Evolutionary conservation across 2,329 filamentous ascomycete species (phyloP), one percentile per base, ranked within the genome.

Genomic region (Endoconidiophora polonica): DNA sequence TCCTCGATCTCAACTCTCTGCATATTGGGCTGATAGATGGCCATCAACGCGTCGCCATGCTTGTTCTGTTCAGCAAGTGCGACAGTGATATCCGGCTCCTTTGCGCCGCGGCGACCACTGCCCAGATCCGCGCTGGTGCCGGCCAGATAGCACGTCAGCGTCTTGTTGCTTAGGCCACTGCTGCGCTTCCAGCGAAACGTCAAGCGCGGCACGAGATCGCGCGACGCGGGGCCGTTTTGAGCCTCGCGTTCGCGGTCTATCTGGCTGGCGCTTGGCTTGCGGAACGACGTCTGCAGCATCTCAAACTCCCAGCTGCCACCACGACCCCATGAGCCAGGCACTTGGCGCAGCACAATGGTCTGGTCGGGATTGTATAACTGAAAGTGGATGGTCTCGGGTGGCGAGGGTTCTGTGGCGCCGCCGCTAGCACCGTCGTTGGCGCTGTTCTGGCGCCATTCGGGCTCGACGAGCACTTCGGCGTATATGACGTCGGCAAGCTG

Each of bases 321-420:
- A 54, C 79, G 81, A 54, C 82, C 87, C 82, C 87, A 94, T 54
- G 81, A 79, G 33, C 83, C 81, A 39, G 80, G 73, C 57, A 83
- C 77, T 58, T 80, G 75, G 57, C 74, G 79, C 36, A 96, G 74
- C 1, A 70, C 58, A 18, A 96, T 70, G 57, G 83, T 74, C 63
- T 91, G 86, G 62, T 96, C 90, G 0, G 91, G 91, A 61, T 94
- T 91, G 70, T 95, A 96, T 2, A 98, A 78, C 58, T 90, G 82
- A 38, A 96, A 73, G n/a, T 74, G 72, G 62, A 96, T 94, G 48
- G 77, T 71, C 51, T 81, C 79, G 0, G 90, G 88, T 14, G 52
- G 48, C 10, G 47, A 44, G n/a, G 46, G 41, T 14, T 42, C 46
- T 4, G n/a, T 24, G n/a, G 41, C 26, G 3, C 40, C 48, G 5